Evolutionary conservation across 805 yeast species (phyloP), one percentile per base, ranked within the genome.

Genomic region (Danielia oregonensis): DNA sequence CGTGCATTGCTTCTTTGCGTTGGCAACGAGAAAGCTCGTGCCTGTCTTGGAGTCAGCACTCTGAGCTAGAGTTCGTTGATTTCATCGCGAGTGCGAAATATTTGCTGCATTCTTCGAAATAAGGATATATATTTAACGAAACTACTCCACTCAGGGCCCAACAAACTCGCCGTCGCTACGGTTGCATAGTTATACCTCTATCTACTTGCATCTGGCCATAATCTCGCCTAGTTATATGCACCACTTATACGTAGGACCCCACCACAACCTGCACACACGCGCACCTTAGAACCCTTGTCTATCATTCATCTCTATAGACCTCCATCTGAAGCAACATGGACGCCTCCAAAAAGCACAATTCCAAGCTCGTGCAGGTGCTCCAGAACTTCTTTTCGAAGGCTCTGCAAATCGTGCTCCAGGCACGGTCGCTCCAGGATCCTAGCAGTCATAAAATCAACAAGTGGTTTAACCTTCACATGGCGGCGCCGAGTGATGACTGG

Each of bases 1-100:
- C 67, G 94, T 40, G 81, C 88, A 6, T 48, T 86, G 7, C 70
- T 85, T 48, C 54, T 85, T 24, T 61, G 76, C 18, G 94, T 94
- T 2, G 53, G 39, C 16, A 49, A 51, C 35, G 32, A 25, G 6
- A 19, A 12, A 17, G 30, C 30, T 1, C n/a, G 17, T 1, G 10
- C 22, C 3, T 18, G 22, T 19, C 22, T 19, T 13, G n/a, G 13
- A 24, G 26, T 11, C 23, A 21, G 9, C 23, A 21, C 9, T 10
- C 7, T 10, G 23, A 21, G 7, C 10, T 21, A 10, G 9, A 7
- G 10, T 21, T 21, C 9, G 7, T 10, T 10, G 23, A 21, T 7
- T 10, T 21, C 10, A 21, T 21, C 23, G 23, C 23, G 9, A 21
- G 23, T 21, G 23, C 9, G 23, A 10, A 10, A 8, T 21, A 21